A percentile compares a stretch with the other conserved stretches of the same genome.
Evolutionary conservation across 164 flowering plant genomes (phyloP).

Genomic region (Chimonanthus salicifolius): DNA sequence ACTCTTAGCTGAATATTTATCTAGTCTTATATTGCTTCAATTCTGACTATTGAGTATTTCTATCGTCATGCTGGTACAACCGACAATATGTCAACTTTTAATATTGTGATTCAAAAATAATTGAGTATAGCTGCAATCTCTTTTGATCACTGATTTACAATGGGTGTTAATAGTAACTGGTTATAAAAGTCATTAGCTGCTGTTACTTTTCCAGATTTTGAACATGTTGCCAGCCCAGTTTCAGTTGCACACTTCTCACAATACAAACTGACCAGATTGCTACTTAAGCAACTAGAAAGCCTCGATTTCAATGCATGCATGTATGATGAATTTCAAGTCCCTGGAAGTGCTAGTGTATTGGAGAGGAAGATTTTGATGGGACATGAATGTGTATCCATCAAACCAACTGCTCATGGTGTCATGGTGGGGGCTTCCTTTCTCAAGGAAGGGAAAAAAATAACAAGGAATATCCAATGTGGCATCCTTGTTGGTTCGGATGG

Average conservation of each 20-base stretch:
- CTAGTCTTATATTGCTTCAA: no score
- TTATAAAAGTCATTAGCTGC: background rate
- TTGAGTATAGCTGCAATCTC: background rate
- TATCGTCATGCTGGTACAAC: background rate
- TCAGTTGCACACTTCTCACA: slow-evolving; percentile 97
- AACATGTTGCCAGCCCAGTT: slow-evolving; percentile 67
- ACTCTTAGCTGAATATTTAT: background rate
- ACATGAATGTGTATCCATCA: slow-evolving; percentile 64
- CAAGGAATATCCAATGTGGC: slow-evolving; percentile 49
- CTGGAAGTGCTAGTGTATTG: slow-evolving; percentile 9
- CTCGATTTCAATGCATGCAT: slow-evolving; percentile 36
- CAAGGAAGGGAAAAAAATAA: slow-evolving; percentile 36
- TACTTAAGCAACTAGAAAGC: slow-evolving; percentile 54
- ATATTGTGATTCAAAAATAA: background rate
- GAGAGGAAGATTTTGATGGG: slow-evolving; percentile 68
- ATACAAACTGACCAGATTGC: slow-evolving; percentile 58
- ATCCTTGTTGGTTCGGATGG: slow-evolving; percentile 90
- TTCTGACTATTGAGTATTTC: background rate
- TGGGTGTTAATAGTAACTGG: background rate
- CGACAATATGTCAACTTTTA: background rate
- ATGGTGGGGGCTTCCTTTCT: slow-evolving; percentile 46
- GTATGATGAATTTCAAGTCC: slow-evolving; percentile 23
- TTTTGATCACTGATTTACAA: background rate
- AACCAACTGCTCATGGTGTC: slow-evolving; percentile 38
- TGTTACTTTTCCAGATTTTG: slow-evolving; percentile 58